Conservation (phyloP, 805 yeast genomes). For the Starmerella apicola region DNA sequence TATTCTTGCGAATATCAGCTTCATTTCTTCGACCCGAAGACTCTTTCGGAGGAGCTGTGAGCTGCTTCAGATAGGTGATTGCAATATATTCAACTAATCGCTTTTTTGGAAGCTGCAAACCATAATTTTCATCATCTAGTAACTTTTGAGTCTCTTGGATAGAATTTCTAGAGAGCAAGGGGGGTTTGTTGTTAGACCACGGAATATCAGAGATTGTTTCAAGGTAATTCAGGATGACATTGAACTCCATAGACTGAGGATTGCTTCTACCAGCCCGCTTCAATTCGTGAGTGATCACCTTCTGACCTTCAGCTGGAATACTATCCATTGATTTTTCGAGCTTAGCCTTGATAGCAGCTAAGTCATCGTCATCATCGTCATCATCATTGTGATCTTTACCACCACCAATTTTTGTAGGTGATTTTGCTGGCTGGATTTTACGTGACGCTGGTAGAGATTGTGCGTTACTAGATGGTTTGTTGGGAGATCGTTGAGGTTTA, state of each 20-base stretch:
- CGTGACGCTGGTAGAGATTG: too few relatives aligned
- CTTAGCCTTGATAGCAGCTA: conserved; percentile 23
- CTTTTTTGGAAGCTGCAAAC: conserved; percentile 59
- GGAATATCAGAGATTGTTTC: conserved; percentile 32
- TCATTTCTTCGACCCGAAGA: too few relatives aligned
- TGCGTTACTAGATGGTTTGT: too few relatives aligned
- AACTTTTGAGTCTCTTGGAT: conserved; percentile 41
- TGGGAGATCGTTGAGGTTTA: too few relatives aligned
- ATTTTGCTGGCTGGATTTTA: too few relatives aligned
- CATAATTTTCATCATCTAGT: conserved; percentile 67
- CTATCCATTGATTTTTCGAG: conserved; percentile 17
- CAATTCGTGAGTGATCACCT: conserved; percentile 29
- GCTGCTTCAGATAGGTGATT: conserved; percentile 47
- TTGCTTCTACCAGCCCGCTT: conserved; percentile 30
- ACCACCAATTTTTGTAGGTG: too few relatives aligned
- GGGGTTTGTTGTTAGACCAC: conserved; percentile 24
- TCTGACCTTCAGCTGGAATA: conserved; percentile 28
- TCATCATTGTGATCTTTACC: too few relatives aligned
- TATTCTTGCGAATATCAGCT: background rate
- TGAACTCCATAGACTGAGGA: conserved; percentile 32
- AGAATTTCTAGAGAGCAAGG: conserved; percentile 27
- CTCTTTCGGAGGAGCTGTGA: background rate
- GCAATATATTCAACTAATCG: conserved; percentile 70
- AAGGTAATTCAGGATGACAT: conserved; percentile 32
- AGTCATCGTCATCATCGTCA: conserved; percentile 29